These are phyloP conservation scores for Fusarium sp. DNA, from an alignment of 2,329 filamentous ascomycete species.

Conservation along the genomic window DNA sequence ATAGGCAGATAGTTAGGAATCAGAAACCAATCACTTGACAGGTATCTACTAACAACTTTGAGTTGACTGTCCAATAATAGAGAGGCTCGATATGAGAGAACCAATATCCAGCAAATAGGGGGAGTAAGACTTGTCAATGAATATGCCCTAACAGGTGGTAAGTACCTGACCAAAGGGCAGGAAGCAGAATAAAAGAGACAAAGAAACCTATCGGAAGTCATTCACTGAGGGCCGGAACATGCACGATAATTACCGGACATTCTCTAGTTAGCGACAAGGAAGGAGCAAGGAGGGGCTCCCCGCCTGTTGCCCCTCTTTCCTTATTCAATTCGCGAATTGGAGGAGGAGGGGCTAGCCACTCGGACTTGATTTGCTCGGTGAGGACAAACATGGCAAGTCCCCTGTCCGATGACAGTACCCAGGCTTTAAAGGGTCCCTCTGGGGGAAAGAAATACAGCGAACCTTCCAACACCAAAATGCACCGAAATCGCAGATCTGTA, in stretches of 20 bases:
- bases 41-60: background rate
- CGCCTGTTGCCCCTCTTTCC: background rate
- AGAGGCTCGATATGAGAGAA: background rate
- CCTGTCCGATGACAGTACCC: background rate
- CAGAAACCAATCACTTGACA: background rate
- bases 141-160: background rate
- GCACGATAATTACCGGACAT: background rate
- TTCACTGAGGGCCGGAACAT: background rate
- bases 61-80: background rate
- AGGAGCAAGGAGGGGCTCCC: background rate
- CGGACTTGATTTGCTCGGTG: slow-evolving; percentile 39
- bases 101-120: background rate
- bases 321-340: slow-evolving; percentile 23
- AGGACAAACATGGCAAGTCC: slow-evolving; percentile 34
- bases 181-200: background rate
- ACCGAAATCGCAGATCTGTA: background rate
- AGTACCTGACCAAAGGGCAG: background rate
- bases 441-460: background rate
- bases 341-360: slow-evolving; percentile 42
- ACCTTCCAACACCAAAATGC: background rate
- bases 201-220: background rate
- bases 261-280: background rate
- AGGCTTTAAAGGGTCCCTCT: background rate
- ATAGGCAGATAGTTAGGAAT: background rate
- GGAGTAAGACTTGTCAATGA: background rate